Evolutionary conservation across 1,284 basidiomycete species (phyloP).

Genomic region (Mixia osmundae): DNA sequence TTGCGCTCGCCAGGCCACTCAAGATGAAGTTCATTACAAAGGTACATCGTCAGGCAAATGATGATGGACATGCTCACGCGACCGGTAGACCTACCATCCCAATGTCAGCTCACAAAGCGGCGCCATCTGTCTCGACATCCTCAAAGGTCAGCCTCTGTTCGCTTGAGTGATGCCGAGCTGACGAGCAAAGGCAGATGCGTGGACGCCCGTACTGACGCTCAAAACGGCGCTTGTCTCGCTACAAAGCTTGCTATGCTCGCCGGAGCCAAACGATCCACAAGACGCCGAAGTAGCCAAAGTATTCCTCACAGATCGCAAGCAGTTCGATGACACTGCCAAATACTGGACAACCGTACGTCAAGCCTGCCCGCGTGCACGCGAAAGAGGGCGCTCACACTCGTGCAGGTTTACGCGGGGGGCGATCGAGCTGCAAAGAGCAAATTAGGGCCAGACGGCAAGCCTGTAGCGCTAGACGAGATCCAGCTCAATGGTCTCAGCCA

Average conservation of each 20-base stretch:
- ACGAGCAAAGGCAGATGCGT: no score
- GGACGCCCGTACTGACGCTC: slow-evolving; percentile 61
- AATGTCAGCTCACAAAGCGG: slow-evolving; percentile 87
- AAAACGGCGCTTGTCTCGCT: slow-evolving; percentile 92
- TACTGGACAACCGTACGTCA: slow-evolving; percentile 85
- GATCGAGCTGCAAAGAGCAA: slow-evolving; percentile 9
- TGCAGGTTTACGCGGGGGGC: no score
- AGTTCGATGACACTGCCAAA: slow-evolving; percentile 75
- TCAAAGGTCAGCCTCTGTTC: slow-evolving; percentile 55
- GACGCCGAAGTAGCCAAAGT: slow-evolving; percentile 95
- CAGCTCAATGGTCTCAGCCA: slow-evolving; percentile 27
- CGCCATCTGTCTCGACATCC: slow-evolving; percentile 50
- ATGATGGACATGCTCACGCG: not conserved
- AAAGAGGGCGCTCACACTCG: slow-evolving; percentile 7
- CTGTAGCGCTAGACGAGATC: slow-evolving; percentile 18
- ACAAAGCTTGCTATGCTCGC: slow-evolving; percentile 82
- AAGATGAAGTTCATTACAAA: slow-evolving; percentile 47
- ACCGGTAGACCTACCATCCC: slow-evolving; percentile 19
- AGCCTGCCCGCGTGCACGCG: slow-evolving; percentile 31
- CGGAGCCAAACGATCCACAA: slow-evolving; percentile 90
- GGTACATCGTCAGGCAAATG: slow-evolving; percentile 2
- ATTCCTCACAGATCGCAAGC: slow-evolving; percentile 61
- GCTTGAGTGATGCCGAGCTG: not conserved
- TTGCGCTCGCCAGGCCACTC: slow-evolving; percentile 83
- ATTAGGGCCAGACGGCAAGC: slow-evolving; percentile 9